Base-by-base conservation (phyloP, 106 monocot species). In the Apostasia ramifera region DNA sequence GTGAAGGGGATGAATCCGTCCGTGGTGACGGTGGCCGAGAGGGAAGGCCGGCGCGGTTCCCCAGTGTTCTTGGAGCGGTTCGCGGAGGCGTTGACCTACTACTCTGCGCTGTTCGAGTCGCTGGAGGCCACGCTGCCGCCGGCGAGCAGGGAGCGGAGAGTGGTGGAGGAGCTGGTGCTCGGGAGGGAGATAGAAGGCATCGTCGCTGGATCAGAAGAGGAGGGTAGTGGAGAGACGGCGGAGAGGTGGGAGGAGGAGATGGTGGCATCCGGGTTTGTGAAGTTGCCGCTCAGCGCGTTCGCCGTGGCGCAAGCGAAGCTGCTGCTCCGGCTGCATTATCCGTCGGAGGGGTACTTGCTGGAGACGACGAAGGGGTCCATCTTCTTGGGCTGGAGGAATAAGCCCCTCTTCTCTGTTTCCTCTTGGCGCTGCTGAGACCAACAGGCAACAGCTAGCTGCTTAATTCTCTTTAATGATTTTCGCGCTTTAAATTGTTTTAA, bases 381-480 rank as follows among this genome's bases (percentile, higher is more conserved):
- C 61, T 89, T 93, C 77, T 76, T 93, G 38, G 89, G 93, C 5
- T 93, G 93, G 93, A 71, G 84, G 71, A 70, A 70, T 59, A 86
- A 70, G 77, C 77, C 86, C 15, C 82, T 93, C 57, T 89, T 86
- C 84, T 89, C 93, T 11, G 86, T 93, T 47, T 93, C 93, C 57
- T 89, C 93, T 48, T 93, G 93, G 93, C 81, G 74, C 47, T 87
- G 69, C 77, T 26, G 26, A 26, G 26, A 26, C 26, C 26, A 26
- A 26, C 26, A 26, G 26, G 26, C 26, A 26, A 26, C 26, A 26
- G 26, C 26, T 26, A 26, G 26, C 26, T 26, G 26, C 26, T 26
- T 26, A 26, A 26, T 26, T 26, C 26, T 26, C 26, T 26, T 26
- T 26, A 26, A 26, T 26, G 0, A 26, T 26, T 26, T 26, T 26